Percentiles rank a stretch among this genome's conserved stretches.
These are phyloP conservation scores for Sarcomyxa edulis DNA, from an alignment of 768 basidiomycete species.

Conservation along the genomic window DNA sequence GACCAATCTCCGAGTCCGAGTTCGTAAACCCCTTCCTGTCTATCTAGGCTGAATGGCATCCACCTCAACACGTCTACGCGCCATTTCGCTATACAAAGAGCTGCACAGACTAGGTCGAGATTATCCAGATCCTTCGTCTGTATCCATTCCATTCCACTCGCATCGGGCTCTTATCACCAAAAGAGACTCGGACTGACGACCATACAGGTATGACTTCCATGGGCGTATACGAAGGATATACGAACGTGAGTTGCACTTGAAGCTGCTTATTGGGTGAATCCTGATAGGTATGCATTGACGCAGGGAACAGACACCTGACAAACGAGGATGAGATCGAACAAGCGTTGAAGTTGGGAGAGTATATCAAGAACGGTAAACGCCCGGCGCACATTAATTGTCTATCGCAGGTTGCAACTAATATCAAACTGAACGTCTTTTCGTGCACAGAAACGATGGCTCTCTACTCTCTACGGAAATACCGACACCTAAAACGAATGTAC, in stretches of 20 bases:
- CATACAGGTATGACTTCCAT: constrained; percentile 69
- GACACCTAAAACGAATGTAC: constrained; percentile 74
- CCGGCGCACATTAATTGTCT: background rate
- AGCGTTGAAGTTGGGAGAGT: constrained; percentile 71
- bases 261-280: background rate
- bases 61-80: constrained; percentile 53
- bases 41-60: constrained; percentile 48
- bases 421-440: background rate
- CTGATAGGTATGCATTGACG: constrained; percentile 1
- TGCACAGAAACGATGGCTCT: constrained; percentile 71
- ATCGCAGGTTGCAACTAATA: background rate
- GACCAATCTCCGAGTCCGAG: too few species aligned
- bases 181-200: constrained; percentile 3
- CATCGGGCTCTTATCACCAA: constrained; percentile 4
- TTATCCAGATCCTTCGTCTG: constrained; percentile 76
- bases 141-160: constrained; percentile 10
- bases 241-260: constrained; percentile 50
- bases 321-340: constrained; percentile 71
- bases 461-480: constrained; percentile 79
- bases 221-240: constrained; percentile 65
- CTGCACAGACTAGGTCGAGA: constrained; percentile 76
- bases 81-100: constrained; percentile 75
- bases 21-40: too few species aligned
- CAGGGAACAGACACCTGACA: constrained; percentile 65
- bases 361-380: constrained; percentile 75